phyloP scores from a whole-genome alignment of 805 yeast genomes.

The Wickerhamiella hasegawae region DNA sequence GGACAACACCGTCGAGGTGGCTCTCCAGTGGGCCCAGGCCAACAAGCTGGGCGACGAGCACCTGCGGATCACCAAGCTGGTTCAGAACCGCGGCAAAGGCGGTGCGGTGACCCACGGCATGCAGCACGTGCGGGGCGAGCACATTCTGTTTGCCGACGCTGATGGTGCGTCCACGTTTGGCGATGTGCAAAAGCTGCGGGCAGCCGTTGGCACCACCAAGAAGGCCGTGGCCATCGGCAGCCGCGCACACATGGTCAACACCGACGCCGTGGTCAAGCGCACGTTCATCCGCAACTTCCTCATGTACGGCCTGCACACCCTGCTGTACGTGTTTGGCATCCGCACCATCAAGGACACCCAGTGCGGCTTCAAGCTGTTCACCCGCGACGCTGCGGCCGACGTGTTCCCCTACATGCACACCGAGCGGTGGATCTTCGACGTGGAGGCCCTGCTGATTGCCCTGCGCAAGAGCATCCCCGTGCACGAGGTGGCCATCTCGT shows the following conservation, averaged over 20 bases:
- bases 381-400: conserved; percentile 40
- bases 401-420: conserved; percentile 89
- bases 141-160: conserved; percentile 84
- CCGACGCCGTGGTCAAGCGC: conserved; percentile 93
- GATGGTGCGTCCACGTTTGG: conserved; percentile 85
- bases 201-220: conserved; percentile 21
- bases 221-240: conserved; percentile 77
- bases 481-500: conserved; percentile 69
- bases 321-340: conserved; percentile 81
- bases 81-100: conserved; percentile 78
- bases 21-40: conserved; percentile 36
- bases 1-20: conserved; percentile 64
- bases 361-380: conserved; percentile 92
- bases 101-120: conserved; percentile 96
- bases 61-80: conserved; percentile 55
- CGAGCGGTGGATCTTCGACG: conserved; percentile 97
- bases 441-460: conserved; percentile 74
- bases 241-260: conserved; percentile 89
- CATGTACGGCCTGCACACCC: conserved; percentile 81
- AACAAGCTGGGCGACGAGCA: conserved; percentile 39
- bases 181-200: conserved; percentile 42
- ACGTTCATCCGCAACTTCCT: conserved; percentile 74
- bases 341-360: conserved; percentile 82
- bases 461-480: conserved; percentile 50
- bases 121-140: conserved; percentile 54